phyloP scores from a whole-genome alignment of 768 basidiomycete genomes.

The Mycena sanguinolenta region DNA sequence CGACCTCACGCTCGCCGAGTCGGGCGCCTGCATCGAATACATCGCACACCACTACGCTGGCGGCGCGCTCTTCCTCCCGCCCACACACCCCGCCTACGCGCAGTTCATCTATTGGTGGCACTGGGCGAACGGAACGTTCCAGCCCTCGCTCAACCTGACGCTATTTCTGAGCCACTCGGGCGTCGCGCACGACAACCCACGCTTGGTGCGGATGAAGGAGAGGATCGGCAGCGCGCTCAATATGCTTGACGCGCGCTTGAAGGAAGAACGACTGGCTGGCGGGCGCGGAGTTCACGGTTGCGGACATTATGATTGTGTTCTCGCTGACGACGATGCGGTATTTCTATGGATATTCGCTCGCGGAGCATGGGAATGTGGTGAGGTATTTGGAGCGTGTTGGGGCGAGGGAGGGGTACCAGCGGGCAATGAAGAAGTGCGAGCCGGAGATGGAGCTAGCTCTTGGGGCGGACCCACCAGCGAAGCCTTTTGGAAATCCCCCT shows the following conservation, averaged over 20 bases:
- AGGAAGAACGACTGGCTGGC: neutral
- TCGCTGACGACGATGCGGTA: slow-evolving; percentile 2
- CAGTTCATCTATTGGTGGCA: slow-evolving; percentile 2
- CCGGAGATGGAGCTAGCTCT: neutral
- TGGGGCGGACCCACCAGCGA: neutral
- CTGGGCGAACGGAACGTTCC: slow-evolving; percentile 1
- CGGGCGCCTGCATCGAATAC: slow-evolving; percentile 7
- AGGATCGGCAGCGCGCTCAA: neutral
- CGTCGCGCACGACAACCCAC: neutral
- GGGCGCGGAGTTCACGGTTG: neutral
- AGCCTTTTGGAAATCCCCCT: neutral
- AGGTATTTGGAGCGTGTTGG: slow-evolving; percentile 1
- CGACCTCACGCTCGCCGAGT: slow-evolving; percentile 1
- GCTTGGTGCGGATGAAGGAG: neutral
- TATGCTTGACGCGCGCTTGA: neutral
- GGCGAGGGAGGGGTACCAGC: neutral
- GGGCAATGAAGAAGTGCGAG: slow-evolving; percentile 1
- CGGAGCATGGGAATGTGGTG: neutral
- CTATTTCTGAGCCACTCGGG: neutral
- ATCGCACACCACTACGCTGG: neutral
- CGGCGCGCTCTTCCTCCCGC: slow-evolving; percentile 1
- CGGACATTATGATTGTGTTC: slow-evolving; percentile 1
- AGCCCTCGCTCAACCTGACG: neutral
- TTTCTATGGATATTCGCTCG: neutral
- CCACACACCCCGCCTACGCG: neutral